These are phyloP conservation scores for Erythrophleum ivorense DNA, from an alignment of 331 rosid genomes.

Conservation along the genomic window DNA sequence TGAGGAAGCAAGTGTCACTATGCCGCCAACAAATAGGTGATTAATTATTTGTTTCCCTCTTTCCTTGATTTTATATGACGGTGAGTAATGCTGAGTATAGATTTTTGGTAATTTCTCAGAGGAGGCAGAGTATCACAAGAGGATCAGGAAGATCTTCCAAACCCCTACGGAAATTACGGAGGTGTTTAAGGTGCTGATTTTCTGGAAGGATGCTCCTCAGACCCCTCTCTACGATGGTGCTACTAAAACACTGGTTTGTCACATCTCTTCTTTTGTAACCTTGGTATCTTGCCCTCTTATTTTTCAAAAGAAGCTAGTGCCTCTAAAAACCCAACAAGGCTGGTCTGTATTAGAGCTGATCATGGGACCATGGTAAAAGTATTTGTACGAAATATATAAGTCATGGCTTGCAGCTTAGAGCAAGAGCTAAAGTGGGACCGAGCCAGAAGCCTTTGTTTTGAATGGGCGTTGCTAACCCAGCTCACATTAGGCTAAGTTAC, in stretches of 20 bases:
- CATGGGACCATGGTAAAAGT: neutral
- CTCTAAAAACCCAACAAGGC: neutral
- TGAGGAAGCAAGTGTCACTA: constrained; percentile 35
- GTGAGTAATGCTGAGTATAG: neutral
- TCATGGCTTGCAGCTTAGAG: neutral
- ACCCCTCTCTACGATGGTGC: constrained; percentile 46
- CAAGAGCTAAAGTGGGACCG: neutral
- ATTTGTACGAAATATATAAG: neutral
- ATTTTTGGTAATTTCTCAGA: constrained; percentile 31
- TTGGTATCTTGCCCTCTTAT: neutral
- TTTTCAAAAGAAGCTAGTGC: neutral
- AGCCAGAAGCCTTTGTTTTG: too few relatives aligned
- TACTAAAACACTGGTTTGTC: constrained; percentile 49
- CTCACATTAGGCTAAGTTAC: too few relatives aligned
- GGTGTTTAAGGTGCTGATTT: constrained; percentile 48
- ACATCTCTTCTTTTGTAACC: neutral
- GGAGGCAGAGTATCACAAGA: constrained; percentile 29
- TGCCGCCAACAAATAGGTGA: constrained; percentile 43
- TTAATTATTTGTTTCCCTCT: neutral
- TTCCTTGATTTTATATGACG: too few relatives aligned
- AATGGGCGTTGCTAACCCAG: too few relatives aligned
- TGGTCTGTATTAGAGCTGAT: neutral
- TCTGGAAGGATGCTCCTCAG: constrained; percentile 35
- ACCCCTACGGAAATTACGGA: constrained; percentile 54
- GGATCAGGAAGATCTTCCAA: constrained; percentile 32